These are phyloP conservation scores for Raddia guianensis DNA, from an alignment of 176 grass and related monocot species.

Conservation along the genomic window DNA sequence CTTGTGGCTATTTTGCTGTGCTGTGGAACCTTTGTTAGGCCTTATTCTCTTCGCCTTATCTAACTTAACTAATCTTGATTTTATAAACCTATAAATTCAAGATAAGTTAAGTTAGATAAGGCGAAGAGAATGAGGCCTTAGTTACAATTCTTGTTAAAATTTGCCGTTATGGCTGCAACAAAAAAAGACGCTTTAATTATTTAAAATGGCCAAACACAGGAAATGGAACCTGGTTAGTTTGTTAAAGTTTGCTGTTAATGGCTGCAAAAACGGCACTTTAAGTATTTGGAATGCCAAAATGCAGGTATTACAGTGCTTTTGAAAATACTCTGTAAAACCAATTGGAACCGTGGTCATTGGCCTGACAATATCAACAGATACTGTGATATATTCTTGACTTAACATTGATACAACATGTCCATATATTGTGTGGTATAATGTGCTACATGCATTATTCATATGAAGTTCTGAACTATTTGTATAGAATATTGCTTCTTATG, in stretches of 20 bases:
- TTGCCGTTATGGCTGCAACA: too few relatives aligned
- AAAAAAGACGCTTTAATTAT: too few relatives aligned
- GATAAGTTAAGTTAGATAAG: too few relatives aligned
- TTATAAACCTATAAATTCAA: too few relatives aligned
- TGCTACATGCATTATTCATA: background rate
- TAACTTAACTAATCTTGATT: too few relatives aligned
- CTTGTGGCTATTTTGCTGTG: background rate
- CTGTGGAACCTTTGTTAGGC: background rate
- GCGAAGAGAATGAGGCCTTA: too few relatives aligned
- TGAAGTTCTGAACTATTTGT: background rate
- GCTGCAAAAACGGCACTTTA: background rate
- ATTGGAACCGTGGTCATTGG: background rate
- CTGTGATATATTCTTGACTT: background rate
- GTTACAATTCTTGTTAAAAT: too few relatives aligned
- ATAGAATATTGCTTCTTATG: conserved; percentile 14
- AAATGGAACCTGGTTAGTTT: background rate
- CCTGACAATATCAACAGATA: background rate
- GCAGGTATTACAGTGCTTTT: background rate
- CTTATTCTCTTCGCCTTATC: too few relatives aligned
- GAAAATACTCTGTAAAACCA: background rate
- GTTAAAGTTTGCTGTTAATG: conserved; percentile 6
- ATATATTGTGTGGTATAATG: background rate
- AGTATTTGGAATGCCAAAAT: background rate
- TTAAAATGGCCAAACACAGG: too few relatives aligned
- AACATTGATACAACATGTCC: background rate